Evolutionary conservation across 2,329 filamentous ascomycete species (phyloP).

Genomic region (Aspergillus sp.): DNA sequence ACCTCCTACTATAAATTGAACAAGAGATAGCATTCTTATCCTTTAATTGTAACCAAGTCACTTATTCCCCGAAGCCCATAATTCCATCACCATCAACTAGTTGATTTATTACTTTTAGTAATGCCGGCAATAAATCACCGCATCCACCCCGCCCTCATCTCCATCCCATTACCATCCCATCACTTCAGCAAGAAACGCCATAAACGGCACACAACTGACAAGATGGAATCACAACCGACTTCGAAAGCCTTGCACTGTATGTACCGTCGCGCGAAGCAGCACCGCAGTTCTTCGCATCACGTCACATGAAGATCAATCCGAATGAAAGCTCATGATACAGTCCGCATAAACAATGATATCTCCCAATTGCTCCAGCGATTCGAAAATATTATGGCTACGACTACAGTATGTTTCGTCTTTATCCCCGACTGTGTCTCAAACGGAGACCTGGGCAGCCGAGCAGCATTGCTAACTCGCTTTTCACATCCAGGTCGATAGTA

Average conservation of each 20-base stretch:
- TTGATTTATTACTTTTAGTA: background rate
- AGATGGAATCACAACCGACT: constrained; percentile 35
- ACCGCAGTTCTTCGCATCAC: background rate
- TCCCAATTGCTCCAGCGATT: constrained; percentile 53
- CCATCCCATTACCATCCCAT: background rate
- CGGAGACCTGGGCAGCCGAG: too few relatives aligned
- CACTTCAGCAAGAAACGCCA: background rate
- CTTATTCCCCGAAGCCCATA: too few relatives aligned
- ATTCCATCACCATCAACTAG: too few relatives aligned
- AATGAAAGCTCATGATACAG: constrained; percentile 23
- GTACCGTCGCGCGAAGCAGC: background rate
- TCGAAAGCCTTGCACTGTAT: constrained; percentile 21
- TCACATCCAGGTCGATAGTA: constrained; percentile 44
- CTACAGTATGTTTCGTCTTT: constrained; percentile 42
- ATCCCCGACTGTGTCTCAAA: background rate
- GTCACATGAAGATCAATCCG: background rate
- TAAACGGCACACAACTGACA: background rate
- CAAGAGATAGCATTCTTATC: background rate
- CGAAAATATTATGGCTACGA: constrained; percentile 56
- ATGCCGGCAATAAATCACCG: constrained; percentile 17
- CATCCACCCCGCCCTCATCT: constrained; percentile 13
- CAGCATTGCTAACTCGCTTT: background rate
- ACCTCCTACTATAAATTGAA: background rate
- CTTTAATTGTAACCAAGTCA: too few relatives aligned
- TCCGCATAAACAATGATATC: constrained; percentile 46